phyloP scores from a whole-genome alignment of 2,329 filamentous ascomycete genomes.

The Drechmeria coniospora region DNA sequence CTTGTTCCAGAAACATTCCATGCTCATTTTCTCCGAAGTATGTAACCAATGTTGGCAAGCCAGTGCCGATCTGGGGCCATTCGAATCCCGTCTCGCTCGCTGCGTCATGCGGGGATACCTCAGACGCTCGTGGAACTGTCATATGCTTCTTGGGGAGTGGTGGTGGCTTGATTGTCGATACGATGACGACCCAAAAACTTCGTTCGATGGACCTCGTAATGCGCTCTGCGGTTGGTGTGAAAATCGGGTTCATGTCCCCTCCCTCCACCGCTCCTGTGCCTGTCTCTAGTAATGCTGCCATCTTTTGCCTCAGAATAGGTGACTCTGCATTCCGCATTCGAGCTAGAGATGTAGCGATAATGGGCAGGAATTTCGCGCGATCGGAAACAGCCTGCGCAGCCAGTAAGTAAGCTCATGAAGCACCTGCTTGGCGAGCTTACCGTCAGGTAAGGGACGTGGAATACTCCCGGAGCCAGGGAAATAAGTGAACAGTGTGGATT shows the following conservation, averaged over 20 bases:
- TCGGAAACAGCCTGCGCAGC: conserved; percentile 11
- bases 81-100: too few relatives aligned
- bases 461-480: conserved; percentile 18
- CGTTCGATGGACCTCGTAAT: conserved; percentile 2
- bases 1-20: neutral
- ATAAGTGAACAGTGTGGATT: conserved; percentile 10
- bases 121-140: too few relatives aligned
- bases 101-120: too few relatives aligned
- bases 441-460: conserved; percentile 19
- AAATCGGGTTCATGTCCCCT: too few relatives aligned
- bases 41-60: conserved; percentile 1
- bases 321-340: conserved; percentile 20
- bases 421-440: conserved; percentile 7
- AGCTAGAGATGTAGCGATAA: conserved; percentile 15
- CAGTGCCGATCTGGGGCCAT: too few relatives aligned
- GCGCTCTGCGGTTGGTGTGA: too few relatives aligned
- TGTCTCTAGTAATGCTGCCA: conserved; percentile 4
- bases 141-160: neutral
- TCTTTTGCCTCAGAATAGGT: conserved; percentile 15
- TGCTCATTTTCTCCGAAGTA: conserved; percentile 1
- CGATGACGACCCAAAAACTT: conserved; percentile 11
- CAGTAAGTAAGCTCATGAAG: conserved; percentile 2
- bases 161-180: conserved; percentile 7
- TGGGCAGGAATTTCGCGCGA: conserved; percentile 11
- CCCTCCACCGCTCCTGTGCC: neutral